These are phyloP conservation scores for Hirsutella minnesotensis DNA, from an alignment of 2,329 filamentous ascomycete genomes.

Conservation along the genomic window DNA sequence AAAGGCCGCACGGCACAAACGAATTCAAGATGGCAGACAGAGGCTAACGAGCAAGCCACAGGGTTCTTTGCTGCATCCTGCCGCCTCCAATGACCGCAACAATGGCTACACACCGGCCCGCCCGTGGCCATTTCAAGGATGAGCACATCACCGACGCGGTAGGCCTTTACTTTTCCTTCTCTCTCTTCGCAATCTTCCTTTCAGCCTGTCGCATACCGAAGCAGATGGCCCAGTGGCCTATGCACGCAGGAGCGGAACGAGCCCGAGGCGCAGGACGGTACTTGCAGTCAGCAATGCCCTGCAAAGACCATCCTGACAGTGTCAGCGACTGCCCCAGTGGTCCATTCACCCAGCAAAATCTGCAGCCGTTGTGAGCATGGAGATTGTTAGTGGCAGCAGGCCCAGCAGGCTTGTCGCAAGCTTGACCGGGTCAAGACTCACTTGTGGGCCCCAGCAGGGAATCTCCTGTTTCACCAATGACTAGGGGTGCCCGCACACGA, in stretches of 20 bases:
- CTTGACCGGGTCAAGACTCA: slow-evolving; percentile 9
- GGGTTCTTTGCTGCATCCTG: not conserved
- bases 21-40: not conserved
- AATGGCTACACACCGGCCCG: slow-evolving; percentile 10
- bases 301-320: not conserved
- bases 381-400: slow-evolving; percentile 1
- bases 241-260: not conserved
- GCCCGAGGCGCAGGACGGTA: not conserved
- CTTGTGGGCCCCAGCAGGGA: slow-evolving; percentile 8
- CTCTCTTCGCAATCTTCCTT: not conserved
- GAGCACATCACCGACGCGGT: slow-evolving; percentile 7
- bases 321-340: not conserved
- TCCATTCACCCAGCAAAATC: not conserved
- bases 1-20: not conserved
- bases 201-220: not conserved
- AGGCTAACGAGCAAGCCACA: not conserved
- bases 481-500: slow-evolving; percentile 8
- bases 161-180: slow-evolving; percentile 4
- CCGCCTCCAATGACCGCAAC: slow-evolving; percentile 7
- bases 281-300: not conserved
- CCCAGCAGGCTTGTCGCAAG: slow-evolving; percentile 8
- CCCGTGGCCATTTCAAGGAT: slow-evolving; percentile 10
- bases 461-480: slow-evolving; percentile 11
- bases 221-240: slow-evolving; percentile 1
- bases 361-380: slow-evolving; percentile 1